These are phyloP conservation scores for Aspergillus fischeri DNA, from an alignment of 2,329 filamentous ascomycete genomes.

Conservation along the genomic window DNA sequence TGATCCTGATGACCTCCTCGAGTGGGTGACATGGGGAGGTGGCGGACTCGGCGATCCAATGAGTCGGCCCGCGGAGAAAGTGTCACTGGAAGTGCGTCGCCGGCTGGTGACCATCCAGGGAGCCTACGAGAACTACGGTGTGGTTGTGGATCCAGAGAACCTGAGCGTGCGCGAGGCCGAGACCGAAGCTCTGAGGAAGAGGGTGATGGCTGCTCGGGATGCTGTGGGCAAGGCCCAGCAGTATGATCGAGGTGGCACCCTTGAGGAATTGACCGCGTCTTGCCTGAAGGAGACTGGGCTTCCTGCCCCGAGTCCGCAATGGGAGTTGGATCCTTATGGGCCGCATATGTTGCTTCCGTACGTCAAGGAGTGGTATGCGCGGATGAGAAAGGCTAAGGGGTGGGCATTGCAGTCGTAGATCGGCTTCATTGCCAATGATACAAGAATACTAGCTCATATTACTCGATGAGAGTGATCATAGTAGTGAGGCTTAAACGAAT, in stretches of 20 bases:
- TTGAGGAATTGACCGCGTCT: slow-evolving; percentile 35
- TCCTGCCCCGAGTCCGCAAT: slow-evolving; percentile 40
- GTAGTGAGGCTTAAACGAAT: too few relatives aligned
- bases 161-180: slow-evolving; percentile 34
- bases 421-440: too few relatives aligned
- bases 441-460: too few relatives aligned
- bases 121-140: slow-evolving; percentile 44
- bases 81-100: slow-evolving; percentile 45
- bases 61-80: slow-evolving; percentile 40
- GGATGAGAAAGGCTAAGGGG: slow-evolving; percentile 10
- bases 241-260: slow-evolving; percentile 44
- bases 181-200: slow-evolving; percentile 33
- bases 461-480: too few relatives aligned
- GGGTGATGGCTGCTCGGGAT: slow-evolving; percentile 26
- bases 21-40: slow-evolving; percentile 50
- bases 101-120: slow-evolving; percentile 43
- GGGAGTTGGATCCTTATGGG: slow-evolving; percentile 44
- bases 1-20: slow-evolving; percentile 44
- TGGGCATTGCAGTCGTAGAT: slow-evolving; percentile 4
- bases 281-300: slow-evolving; percentile 44
- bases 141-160: slow-evolving; percentile 37
- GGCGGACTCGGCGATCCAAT: slow-evolving; percentile 48
- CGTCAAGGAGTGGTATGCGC: slow-evolving; percentile 42
- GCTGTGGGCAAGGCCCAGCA: slow-evolving; percentile 18
- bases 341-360: slow-evolving; percentile 44